Conservation (phyloP, 2,329 filamentous ascomycete species). For the Allantophomopsis lycopodina region DNA sequence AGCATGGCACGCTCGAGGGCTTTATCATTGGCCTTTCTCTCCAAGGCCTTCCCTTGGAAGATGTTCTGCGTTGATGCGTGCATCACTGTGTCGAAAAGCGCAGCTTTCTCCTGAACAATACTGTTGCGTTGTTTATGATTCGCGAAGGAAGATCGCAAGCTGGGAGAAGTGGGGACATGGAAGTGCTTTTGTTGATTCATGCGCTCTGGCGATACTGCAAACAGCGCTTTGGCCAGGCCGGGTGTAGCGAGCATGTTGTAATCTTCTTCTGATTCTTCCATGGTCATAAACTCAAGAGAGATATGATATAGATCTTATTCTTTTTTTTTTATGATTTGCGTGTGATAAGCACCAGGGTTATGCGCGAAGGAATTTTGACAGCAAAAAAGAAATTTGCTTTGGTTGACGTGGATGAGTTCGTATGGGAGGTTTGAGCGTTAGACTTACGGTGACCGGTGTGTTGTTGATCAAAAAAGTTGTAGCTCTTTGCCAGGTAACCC, state of each 20-base stretch:
- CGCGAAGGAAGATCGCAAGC: conserved; percentile 3
- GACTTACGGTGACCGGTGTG: too few species aligned
- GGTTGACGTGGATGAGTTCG: too few species aligned
- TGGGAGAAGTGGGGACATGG: conserved; percentile 6
- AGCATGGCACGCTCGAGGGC: conserved; percentile 53
- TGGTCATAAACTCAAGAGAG: too few species aligned
- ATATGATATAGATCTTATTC: too few species aligned
- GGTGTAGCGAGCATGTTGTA: conserved; percentile 39
- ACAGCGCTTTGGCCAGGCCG: conserved; percentile 34
- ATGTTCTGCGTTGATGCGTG: conserved; percentile 15
- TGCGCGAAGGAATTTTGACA: too few species aligned
- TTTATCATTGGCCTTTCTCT: conserved; percentile 51
- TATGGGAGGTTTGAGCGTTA: too few species aligned
- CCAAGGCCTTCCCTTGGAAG: conserved; percentile 37
- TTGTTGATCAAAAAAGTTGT: too few species aligned
- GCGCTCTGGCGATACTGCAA: conserved; percentile 48
- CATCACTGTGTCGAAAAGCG: conserved; percentile 59
- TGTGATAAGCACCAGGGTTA: too few species aligned
- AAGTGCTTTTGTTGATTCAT: conserved; percentile 32
- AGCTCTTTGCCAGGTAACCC: too few species aligned
- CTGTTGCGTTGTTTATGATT: conserved; percentile 31
- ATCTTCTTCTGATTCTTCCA: conserved; percentile 16
- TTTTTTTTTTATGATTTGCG: too few species aligned
- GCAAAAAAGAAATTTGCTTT: too few species aligned
- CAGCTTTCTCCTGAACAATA: conserved; percentile 53